phyloP scores from a whole-genome alignment of 2,329 filamentous ascomycete species.

The Colletotrichum scovillei region DNA sequence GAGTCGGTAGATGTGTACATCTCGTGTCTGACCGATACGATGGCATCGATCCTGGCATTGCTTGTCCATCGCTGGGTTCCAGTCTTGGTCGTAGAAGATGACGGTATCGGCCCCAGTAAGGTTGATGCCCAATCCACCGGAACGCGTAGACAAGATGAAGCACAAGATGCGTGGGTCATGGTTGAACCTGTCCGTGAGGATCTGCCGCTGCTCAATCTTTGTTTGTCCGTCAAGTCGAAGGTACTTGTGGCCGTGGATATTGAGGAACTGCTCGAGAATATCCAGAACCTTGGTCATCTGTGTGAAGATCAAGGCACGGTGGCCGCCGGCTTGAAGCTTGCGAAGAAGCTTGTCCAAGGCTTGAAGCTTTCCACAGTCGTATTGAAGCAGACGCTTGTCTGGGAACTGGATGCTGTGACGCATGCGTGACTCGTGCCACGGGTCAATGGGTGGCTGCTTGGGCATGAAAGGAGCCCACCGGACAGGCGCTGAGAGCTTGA shows the following conservation, averaged over 20 bases:
- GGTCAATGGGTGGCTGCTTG: slow-evolving; percentile 72
- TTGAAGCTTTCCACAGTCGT: slow-evolving; percentile 97
- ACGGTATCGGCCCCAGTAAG: slow-evolving; percentile 96
- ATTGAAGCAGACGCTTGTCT: slow-evolving; percentile 94
- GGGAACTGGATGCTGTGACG: slow-evolving; percentile 95
- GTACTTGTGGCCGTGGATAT: slow-evolving; percentile 97
- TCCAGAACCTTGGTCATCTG: slow-evolving; percentile 99
- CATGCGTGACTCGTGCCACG: slow-evolving; percentile 94
- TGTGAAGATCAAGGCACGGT: slow-evolving; percentile 96
- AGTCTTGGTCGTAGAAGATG: slow-evolving; percentile 99
- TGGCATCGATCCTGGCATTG: slow-evolving; percentile 98
- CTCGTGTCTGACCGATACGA: slow-evolving; percentile 95
- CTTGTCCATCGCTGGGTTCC: slow-evolving; percentile 99
- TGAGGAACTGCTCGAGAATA: slow-evolving; percentile 96
- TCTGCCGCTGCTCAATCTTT: slow-evolving; percentile 94
- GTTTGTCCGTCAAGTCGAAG: slow-evolving; percentile 96
- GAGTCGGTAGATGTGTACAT: slow-evolving; percentile 97
- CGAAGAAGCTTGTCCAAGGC: slow-evolving; percentile 87
- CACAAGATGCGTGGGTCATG: slow-evolving; percentile 90
- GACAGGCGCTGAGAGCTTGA: slow-evolving; percentile 67
- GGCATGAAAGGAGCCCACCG: slow-evolving; percentile 68
- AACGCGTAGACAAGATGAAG: slow-evolving; percentile 95
- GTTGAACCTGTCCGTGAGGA: slow-evolving; percentile 97
- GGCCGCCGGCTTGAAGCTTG: slow-evolving; percentile 87
- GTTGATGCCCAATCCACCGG: slow-evolving; percentile 95